A percentile compares a stretch with the other conserved stretches of the same genome.
phyloP scores from a whole-genome alignment of 148 eudicot species.

The Arctostaphylos glauca region DNA sequence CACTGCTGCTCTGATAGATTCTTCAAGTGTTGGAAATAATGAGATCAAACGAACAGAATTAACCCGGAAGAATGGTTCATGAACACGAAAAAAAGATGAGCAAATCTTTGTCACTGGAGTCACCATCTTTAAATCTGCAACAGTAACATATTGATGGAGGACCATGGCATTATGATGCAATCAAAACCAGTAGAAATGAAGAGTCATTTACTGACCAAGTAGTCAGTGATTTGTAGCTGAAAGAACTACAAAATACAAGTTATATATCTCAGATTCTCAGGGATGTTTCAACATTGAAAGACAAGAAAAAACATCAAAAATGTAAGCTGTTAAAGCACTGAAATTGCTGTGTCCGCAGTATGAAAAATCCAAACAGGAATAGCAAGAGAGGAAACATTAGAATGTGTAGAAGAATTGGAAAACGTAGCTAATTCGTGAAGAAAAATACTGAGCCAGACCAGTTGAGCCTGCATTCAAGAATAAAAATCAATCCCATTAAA shows the following conservation, averaged over 20 bases:
- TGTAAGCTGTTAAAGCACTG: not conserved
- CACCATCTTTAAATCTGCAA: conserved; percentile 7
- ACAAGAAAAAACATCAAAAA: not conserved
- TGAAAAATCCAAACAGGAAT: not conserved
- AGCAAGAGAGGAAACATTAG: not conserved
- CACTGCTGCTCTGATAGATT: conserved; percentile 52
- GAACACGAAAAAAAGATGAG: conserved; percentile 7
- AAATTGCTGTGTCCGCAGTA: not conserved
- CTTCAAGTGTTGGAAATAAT: conserved; percentile 33
- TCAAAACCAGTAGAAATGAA: not conserved
- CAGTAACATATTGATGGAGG: not conserved
- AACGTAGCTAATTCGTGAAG: not conserved
- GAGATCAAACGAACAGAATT: conserved; percentile 21
- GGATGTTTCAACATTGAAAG: not conserved
- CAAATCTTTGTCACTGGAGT: conserved; percentile 8
- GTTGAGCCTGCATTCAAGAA: not conserved
- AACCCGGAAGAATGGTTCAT: conserved; percentile 13
- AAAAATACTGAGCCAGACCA: not conserved
- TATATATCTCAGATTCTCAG: not conserved
- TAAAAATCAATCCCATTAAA: not conserved
- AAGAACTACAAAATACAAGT: not conserved
- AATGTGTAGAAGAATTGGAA: not conserved
- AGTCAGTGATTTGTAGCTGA: not conserved
- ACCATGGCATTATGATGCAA: not conserved
- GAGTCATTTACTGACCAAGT: not conserved